phyloP scores from a whole-genome alignment of 148 eudicot genomes.

The Euryodendron excelsum region DNA sequence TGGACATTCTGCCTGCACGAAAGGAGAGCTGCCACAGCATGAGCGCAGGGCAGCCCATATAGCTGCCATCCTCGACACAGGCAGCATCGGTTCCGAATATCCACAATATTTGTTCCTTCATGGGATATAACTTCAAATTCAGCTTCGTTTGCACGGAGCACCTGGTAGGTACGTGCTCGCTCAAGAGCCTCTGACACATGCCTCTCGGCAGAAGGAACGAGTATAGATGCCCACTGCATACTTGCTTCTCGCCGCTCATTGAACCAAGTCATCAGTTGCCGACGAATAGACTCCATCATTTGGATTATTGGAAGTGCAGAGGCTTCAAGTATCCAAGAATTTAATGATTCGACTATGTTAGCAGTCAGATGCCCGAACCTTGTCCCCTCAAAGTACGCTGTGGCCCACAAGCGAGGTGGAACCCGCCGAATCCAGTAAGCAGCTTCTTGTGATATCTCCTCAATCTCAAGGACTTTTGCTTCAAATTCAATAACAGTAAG shows the following conservation, averaged over 20 bases:
- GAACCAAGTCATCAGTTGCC: constrained; percentile 69
- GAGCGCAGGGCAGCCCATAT: constrained; percentile 65
- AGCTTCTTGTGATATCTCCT: constrained; percentile 56
- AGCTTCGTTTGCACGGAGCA: constrained; percentile 60
- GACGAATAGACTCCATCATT: constrained; percentile 68
- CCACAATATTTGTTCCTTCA: constrained; percentile 54
- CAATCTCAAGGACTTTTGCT: constrained; percentile 49
- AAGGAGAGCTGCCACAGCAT: constrained; percentile 67
- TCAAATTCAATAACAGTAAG: constrained; percentile 51
- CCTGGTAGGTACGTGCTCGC: constrained; percentile 46
- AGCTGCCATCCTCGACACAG: constrained; percentile 64
- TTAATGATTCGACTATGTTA: constrained; percentile 39
- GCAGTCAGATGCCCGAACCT: constrained; percentile 56
- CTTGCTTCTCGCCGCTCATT: constrained; percentile 59
- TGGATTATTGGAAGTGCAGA: constrained; percentile 59
- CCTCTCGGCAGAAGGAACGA: constrained; percentile 60
- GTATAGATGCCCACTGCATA: constrained; percentile 54
- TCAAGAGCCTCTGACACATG: constrained; percentile 64
- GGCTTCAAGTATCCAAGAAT: constrained; percentile 53
- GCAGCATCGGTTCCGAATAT: constrained; percentile 58
- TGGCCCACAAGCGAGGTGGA: constrained; percentile 64
- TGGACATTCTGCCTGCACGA: constrained; percentile 71
- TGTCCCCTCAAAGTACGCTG: constrained; percentile 54
- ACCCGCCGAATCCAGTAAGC: constrained; percentile 53
- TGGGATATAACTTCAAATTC: constrained; percentile 66